Evolutionary conservation across 2,329 filamentous ascomycete species (phyloP), one percentile per base, ranked within the genome.

Genomic region (Neofusicoccum umdonicola): DNA sequence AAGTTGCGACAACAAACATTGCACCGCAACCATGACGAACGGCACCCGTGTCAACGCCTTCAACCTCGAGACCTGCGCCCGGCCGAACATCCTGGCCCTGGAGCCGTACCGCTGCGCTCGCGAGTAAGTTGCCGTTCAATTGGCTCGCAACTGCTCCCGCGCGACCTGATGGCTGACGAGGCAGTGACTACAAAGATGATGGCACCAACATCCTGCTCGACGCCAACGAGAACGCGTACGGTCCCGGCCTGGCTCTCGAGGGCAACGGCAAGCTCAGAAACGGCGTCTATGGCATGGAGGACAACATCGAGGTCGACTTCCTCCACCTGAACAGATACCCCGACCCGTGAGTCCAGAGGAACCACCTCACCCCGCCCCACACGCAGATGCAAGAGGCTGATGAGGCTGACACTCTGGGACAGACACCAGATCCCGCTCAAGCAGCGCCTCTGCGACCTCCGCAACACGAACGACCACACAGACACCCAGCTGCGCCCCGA

Each of bases 121-220:
- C 77, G 83, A 84, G 82, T 84, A 77, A 69, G 81, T 74, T 66
- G 54, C 54, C 19, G 56, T 11, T 3, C 31, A 37, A 37, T 57
- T 60, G 68, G 67, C 68, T 66, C 67, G 67, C 66, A 66, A 65
- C 37, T 15, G 62, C 48, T 19, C n/a, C 45, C 12, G 39, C 31
- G 7, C 48, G 50, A 69, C 74, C 70, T 73, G 69, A 76, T 68
- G 68, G 71, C 58, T 73, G 54, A 58, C 74, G 65, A 69, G 45
- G 65, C 47, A 96, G 92, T 81, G 95, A 99, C 85, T 98, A 99
- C 86, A 97, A 99, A 82, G 94, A 99, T 77, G 91, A 99, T 76
- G 95, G 95, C 70, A 94, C 88, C 66, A 98, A 98, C 74, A 88
- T 98, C 72, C 89, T 99, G 61, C 90, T 99, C 69, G 95, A 99